Conservation (phyloP, 345 rosid species). For the Citropsis articulata region DNA sequence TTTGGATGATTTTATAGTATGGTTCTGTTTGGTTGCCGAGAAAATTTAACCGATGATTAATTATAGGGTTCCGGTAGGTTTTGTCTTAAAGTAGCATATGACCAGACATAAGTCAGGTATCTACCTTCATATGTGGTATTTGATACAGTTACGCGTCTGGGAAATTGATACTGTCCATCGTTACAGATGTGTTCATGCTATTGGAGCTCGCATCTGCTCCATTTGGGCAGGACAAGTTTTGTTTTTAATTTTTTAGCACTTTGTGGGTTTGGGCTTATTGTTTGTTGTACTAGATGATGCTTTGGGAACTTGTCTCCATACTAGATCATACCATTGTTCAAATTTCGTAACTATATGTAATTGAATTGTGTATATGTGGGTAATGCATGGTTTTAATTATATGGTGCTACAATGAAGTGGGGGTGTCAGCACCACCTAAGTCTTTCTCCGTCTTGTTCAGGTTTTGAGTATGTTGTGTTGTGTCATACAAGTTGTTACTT, state of each 20-base stretch:
- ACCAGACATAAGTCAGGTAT: conserved; percentile 23
- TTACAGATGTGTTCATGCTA: conserved; percentile 16
- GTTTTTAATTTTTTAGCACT: too few species aligned
- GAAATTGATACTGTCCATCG: conserved; percentile 3
- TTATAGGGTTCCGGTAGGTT: background rate
- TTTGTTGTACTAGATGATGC: too few species aligned
- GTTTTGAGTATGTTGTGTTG: too few species aligned
- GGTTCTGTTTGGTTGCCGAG: background rate
- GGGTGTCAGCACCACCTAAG: too few species aligned
- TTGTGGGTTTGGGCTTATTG: background rate
- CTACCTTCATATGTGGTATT: conserved; percentile 13
- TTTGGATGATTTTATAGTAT: background rate
- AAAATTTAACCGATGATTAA: background rate
- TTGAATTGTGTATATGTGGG: too few species aligned
- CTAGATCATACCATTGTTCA: background rate
- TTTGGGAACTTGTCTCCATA: too few species aligned
- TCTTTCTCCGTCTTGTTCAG: too few species aligned
- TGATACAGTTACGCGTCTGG: conserved; percentile 24
- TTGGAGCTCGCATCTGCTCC: conserved; percentile 12
- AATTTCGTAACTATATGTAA: background rate
- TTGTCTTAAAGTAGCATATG: background rate
- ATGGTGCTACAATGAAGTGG: too few species aligned
- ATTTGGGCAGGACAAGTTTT: conserved; percentile 12
- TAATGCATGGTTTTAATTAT: too few species aligned
- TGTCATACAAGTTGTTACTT: too few species aligned